A percentile compares a stretch with the other conserved stretches of the same genome.
These are phyloP conservation scores for Theileria orientalis DNA, from an alignment of 169 alveolate genomes.

Conservation along the genomic window DNA sequence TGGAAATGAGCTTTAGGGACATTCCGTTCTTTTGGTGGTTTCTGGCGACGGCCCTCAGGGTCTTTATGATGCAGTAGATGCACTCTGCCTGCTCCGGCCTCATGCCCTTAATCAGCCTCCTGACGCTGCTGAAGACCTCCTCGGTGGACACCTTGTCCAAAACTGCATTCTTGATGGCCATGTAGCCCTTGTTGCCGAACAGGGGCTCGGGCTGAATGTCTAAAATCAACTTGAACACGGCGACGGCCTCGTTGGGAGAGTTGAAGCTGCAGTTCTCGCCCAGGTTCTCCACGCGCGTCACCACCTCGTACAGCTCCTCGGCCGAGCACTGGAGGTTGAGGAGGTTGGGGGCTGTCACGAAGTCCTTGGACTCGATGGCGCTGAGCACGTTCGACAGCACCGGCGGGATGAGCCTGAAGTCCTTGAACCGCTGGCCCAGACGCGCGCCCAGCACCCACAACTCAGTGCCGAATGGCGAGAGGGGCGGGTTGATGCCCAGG, in stretches of 20 bases:
- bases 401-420: conserved; percentile 71
- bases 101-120: conserved; percentile 9
- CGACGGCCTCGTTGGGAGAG: conserved; percentile 62
- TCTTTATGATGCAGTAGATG: conserved; percentile 45
- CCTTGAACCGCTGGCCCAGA: conserved; percentile 67
- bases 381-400: conserved; percentile 57
- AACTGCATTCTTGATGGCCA: conserved; percentile 37
- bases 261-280: conserved; percentile 65
- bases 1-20: conserved; percentile 39
- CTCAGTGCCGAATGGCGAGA: conserved; percentile 73
- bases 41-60: conserved; percentile 54
- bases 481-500: conserved; percentile 59
- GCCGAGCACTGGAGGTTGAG: conserved; percentile 63
- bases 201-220: conserved; percentile 73
- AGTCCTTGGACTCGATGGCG: conserved; percentile 43
- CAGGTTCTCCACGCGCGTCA: conserved; percentile 59
- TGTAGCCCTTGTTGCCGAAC: conserved; percentile 63
- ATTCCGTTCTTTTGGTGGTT: conserved; percentile 27
- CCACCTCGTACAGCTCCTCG: conserved; percentile 59
- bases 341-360: conserved; percentile 64
- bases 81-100: conserved; percentile 36
- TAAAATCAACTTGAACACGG: conserved; percentile 64
- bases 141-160: conserved; percentile 31
- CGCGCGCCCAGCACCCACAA: conserved; percentile 66
- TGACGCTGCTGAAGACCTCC: conserved; percentile 30